These are phyloP conservation scores for Chalciporus sp. DNA, from an alignment of 1,284 basidiomycete species.

Conservation along the genomic window DNA sequence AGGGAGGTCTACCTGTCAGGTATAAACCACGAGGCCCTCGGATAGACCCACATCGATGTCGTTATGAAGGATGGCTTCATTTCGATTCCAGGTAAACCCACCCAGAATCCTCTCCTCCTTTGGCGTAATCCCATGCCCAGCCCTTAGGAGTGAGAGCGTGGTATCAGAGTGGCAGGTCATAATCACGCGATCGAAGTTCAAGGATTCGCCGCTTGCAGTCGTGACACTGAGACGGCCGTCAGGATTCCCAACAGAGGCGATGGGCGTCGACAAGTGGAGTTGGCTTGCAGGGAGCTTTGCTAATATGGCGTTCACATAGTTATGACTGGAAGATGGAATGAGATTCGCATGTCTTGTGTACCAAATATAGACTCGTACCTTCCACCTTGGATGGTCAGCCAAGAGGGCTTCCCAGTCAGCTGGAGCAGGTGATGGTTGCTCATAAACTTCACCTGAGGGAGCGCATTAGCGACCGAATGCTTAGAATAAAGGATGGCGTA, in stretches of 20 bases:
- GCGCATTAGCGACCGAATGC: background rate
- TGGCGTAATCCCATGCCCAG: constrained; percentile 50
- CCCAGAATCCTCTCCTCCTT: constrained; percentile 63
- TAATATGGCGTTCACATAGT: constrained; percentile 71
- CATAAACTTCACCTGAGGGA: constrained; percentile 64
- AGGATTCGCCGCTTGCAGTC: constrained; percentile 44
- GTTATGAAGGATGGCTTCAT: constrained; percentile 74
- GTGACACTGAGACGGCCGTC: constrained; percentile 41
- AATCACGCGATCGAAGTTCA: constrained; percentile 74
- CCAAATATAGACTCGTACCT: constrained; percentile 43
- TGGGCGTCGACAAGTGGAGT: constrained; percentile 63
- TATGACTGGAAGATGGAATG: constrained; percentile 42
- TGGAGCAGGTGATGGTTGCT: constrained; percentile 82
- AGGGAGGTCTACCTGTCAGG: no score
- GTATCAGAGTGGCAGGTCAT: constrained; percentile 79
- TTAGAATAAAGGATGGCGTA: constrained; percentile 30
- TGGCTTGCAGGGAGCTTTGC: constrained; percentile 52
- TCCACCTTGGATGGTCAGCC: constrained; percentile 78
- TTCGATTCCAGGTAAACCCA: constrained; percentile 69
- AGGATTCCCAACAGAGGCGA: constrained; percentile 41
- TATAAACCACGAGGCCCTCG: no score
- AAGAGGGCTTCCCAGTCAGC: constrained; percentile 72
- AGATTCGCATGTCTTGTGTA: background rate
- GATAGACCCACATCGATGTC: constrained; percentile 66
- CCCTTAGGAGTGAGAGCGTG: constrained; percentile 58